These are phyloP conservation scores for Penicillium bialowiezense DNA, from an alignment of 495 filamentous ascomycete species.

Conservation along the genomic window DNA sequence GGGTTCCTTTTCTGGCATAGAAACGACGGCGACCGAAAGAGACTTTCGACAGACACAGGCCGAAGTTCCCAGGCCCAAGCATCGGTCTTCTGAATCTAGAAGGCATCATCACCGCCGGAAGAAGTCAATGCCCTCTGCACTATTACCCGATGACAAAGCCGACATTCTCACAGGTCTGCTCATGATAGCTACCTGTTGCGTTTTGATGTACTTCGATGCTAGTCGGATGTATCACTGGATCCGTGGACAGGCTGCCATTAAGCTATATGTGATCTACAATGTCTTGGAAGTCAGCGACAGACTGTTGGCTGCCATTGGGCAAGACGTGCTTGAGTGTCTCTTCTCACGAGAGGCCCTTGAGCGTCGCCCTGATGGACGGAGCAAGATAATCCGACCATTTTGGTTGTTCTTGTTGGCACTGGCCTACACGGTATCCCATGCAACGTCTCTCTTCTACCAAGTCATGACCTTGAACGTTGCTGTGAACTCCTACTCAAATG, in stretches of 20 bases:
- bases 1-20: slow-evolving; percentile 10
- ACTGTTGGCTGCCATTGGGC: slow-evolving; percentile 83
- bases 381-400: slow-evolving; percentile 86
- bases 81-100: slow-evolving; percentile 30
- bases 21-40: slow-evolving; percentile 13
- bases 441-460: slow-evolving; percentile 88
- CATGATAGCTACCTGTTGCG: slow-evolving; percentile 76
- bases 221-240: slow-evolving; percentile 99
- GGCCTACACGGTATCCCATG: slow-evolving; percentile 82
- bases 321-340: slow-evolving; percentile 94
- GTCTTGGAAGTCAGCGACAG: slow-evolving; percentile 87
- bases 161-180: slow-evolving; percentile 88
- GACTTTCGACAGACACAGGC: slow-evolving; percentile 17
- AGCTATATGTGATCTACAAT: slow-evolving; percentile 98
- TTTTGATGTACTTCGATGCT: slow-evolving; percentile 90
- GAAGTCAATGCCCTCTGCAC: slow-evolving; percentile 77
- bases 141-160: slow-evolving; percentile 88
- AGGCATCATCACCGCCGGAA: slow-evolving; percentile 65
- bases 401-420: slow-evolving; percentile 88
- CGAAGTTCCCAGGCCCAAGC: slow-evolving; percentile 28
- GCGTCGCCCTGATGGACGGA: slow-evolving; percentile 80
- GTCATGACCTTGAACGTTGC: slow-evolving; percentile 97
- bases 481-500: slow-evolving; percentile 98
- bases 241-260: slow-evolving; percentile 92
- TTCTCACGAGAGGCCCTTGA: slow-evolving; percentile 91